Conservation (phyloP, 129 eudicot species). For the Solidago caesia region DNA sequence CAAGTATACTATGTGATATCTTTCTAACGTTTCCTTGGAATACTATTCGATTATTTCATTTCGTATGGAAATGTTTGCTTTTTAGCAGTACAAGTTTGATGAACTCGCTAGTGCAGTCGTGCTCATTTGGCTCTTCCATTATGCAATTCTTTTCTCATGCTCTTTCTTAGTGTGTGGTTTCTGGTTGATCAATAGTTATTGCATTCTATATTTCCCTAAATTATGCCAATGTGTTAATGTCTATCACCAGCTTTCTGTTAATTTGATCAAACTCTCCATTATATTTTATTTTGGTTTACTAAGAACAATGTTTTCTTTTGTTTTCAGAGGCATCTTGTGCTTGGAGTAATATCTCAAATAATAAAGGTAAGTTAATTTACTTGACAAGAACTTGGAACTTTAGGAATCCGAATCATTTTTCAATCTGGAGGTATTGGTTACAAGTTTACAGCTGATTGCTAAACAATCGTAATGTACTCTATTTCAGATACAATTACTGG, state of each 20-base stretch:
- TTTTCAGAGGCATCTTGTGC: constrained; percentile 95
- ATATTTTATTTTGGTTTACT: background rate
- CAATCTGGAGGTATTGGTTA: background rate
- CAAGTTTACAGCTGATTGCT: constrained; percentile 16
- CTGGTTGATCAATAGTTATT: too few species aligned
- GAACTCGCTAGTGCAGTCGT: too few species aligned
- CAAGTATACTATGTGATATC: too few species aligned
- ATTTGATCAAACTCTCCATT: constrained; percentile 6
- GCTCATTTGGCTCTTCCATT: background rate
- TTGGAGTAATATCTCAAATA: constrained; percentile 93
- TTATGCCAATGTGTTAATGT: too few species aligned
- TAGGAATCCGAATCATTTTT: background rate
- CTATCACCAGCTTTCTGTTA: background rate
- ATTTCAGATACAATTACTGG: constrained; percentile 81
- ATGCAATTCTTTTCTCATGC: too few species aligned
- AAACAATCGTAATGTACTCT: constrained; percentile 12
- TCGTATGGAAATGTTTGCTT: too few species aligned
- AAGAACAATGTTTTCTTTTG: constrained; percentile 24
- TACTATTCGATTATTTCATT: too few species aligned
- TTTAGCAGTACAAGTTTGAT: too few species aligned
- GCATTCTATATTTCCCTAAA: too few species aligned
- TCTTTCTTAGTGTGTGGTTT: too few species aligned
- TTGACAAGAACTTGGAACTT: constrained; percentile 1
- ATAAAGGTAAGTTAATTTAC: constrained; percentile 59
- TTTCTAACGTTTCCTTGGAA: too few species aligned